A percentile compares a stretch with the other conserved stretches of the same genome.
Evolutionary conservation across 495 filamentous ascomycete species (phyloP).

Genomic region (Neohortaea acidophila): DNA sequence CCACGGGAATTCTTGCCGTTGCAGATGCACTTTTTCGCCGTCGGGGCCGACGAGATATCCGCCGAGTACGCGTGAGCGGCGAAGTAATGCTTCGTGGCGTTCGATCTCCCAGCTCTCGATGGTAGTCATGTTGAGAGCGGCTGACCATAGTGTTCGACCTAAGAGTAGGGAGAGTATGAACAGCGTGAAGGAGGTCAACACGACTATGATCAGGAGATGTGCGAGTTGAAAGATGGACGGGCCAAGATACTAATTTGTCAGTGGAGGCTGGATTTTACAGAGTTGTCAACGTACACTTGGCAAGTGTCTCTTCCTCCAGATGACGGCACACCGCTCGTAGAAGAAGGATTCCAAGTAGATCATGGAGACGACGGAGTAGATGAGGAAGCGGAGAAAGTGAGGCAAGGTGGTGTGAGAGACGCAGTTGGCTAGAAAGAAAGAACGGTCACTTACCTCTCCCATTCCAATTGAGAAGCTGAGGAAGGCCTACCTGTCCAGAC

Average conservation of each 20-base stretch:
- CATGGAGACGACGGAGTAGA: constrained; percentile 60
- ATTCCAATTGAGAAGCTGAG: not conserved
- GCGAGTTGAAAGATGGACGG: constrained; percentile 47
- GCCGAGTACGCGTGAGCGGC: constrained; percentile 40
- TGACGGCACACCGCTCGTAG: constrained; percentile 39
- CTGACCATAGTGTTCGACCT: constrained; percentile 40
- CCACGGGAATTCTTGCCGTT: constrained; percentile 72
- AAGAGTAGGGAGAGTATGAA: constrained; percentile 55
- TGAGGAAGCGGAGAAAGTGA: constrained; percentile 76
- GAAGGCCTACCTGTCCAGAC: constrained; percentile 64
- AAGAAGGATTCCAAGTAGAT: constrained; percentile 44
- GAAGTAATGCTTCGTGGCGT: constrained; percentile 60
- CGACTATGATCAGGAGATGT: constrained; percentile 48
- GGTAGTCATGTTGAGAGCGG: constrained; percentile 54
- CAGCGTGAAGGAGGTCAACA: constrained; percentile 45
- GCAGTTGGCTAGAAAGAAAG: constrained; percentile 43
- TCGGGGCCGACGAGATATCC: constrained; percentile 47
- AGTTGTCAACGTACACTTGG: constrained; percentile 40
- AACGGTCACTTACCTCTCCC: constrained; percentile 16
- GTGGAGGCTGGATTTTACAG: not conserved
- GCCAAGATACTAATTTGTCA: constrained; percentile 49
- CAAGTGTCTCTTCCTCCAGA: constrained; percentile 53
- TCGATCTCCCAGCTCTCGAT: constrained; percentile 93
- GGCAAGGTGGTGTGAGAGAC: constrained; percentile 82
- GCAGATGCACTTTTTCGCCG: constrained; percentile 39